Evolutionary conservation across 805 yeast species (phyloP).

Genomic region (Lachancea waltii): DNA sequence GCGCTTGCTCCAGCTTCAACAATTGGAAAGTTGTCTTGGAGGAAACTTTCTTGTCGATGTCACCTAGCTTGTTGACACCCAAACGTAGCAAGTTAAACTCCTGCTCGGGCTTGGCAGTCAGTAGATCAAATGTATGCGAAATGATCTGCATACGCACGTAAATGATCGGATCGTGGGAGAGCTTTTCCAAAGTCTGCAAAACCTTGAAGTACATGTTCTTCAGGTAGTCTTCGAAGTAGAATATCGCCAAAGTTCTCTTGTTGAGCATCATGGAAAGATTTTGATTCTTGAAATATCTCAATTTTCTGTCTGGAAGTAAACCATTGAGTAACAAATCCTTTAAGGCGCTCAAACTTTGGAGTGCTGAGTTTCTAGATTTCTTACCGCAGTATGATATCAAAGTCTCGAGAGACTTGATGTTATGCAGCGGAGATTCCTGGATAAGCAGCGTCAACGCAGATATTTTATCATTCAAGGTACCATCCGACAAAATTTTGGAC

Average conservation of each 20-base stretch:
- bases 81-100: conserved; percentile 83
- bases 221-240: conserved; percentile 84
- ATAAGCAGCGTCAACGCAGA: conserved; percentile 87
- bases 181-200: conserved; percentile 65
- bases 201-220: conserved; percentile 71
- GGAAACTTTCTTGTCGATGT: conserved; percentile 81
- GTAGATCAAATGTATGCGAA: conserved; percentile 68
- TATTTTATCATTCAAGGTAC: conserved; percentile 93
- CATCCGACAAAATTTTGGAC: conserved; percentile 79
- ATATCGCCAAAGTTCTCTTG: conserved; percentile 57
- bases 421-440: conserved; percentile 93
- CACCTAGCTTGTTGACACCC: conserved; percentile 93
- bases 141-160: conserved; percentile 78
- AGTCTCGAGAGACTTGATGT: conserved; percentile 74
- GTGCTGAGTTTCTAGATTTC: conserved; percentile 87
- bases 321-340: conserved; percentile 84
- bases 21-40: conserved; percentile 81
- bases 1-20: conserved; percentile 76
- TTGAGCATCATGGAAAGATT: conserved; percentile 40
- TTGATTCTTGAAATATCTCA: conserved; percentile 74
- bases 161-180: conserved; percentile 86
- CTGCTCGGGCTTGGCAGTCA: conserved; percentile 89
- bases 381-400: conserved; percentile 74
- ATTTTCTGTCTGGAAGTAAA: conserved; percentile 77
- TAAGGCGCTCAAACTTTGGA: conserved; percentile 83